phyloP scores from a whole-genome alignment of 441 rosid genomes.

The Biscutella auriculata region DNA sequence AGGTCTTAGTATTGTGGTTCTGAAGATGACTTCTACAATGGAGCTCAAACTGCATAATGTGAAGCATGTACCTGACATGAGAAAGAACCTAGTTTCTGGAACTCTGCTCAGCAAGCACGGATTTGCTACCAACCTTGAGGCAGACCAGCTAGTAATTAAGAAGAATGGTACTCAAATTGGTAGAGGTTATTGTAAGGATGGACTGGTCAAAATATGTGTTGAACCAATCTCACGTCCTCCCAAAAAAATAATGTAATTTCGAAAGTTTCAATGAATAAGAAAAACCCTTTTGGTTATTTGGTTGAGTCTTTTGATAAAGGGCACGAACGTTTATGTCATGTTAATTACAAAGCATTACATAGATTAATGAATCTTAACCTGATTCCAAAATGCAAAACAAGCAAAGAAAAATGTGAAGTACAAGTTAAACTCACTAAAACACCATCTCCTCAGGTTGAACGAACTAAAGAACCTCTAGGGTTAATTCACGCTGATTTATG shows the following conservation, averaged over 20 bases:
- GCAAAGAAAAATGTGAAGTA: not conserved
- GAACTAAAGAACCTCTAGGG: no score
- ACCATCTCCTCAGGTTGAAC: no score
- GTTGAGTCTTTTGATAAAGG: not conserved
- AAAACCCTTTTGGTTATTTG: not conserved
- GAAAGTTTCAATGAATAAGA: not conserved
- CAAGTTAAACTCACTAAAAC: not conserved
- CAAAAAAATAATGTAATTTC: not conserved
- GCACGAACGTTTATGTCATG: not conserved
- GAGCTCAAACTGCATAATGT: not conserved
- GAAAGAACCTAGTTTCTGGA: not conserved
- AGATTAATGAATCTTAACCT: not conserved
- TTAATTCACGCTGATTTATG: no score
- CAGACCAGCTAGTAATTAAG: not conserved
- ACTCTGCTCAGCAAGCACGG: not conserved
- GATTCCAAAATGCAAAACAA: not conserved
- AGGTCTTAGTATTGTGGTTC: not conserved
- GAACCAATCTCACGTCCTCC: no score
- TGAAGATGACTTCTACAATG: not conserved
- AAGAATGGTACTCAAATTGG: not conserved
- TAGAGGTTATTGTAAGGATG: not conserved
- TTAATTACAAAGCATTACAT: no score
- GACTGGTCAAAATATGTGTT: not conserved
- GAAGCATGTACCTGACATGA: not conserved
- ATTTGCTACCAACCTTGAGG: not conserved